Percentiles rank a stretch among this genome's conserved stretches.
These are phyloP conservation scores for Piper betle DNA, from an alignment of 164 flowering plant species.

Conservation along the genomic window DNA sequence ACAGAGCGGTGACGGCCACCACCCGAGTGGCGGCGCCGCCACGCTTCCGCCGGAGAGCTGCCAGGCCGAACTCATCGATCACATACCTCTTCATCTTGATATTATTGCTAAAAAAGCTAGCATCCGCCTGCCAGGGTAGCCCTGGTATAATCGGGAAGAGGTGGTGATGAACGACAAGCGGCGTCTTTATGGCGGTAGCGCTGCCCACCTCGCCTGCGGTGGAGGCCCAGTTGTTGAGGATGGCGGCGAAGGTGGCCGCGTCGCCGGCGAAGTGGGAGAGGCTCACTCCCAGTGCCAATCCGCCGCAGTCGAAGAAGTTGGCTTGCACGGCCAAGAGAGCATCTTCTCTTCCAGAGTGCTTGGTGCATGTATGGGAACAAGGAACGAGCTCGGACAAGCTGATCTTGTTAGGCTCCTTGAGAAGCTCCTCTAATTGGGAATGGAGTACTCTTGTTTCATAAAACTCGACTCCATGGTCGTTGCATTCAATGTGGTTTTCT, in stretches of 20 bases:
- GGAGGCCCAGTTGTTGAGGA: constrained; percentile 27
- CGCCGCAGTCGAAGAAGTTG: constrained; percentile 31
- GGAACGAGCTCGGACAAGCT: constrained; percentile 9
- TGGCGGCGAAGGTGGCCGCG: constrained; percentile 12
- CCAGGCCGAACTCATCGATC: too few relatives aligned
- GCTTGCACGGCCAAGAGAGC: constrained; percentile 18
- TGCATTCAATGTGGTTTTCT: background rate
- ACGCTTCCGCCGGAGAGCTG: too few relatives aligned
- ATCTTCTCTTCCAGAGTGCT: constrained; percentile 1
- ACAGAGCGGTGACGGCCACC: constrained; percentile 1
- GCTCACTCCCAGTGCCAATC: constrained; percentile 19
- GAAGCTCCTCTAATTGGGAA: background rate
- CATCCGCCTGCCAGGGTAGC: too few relatives aligned
- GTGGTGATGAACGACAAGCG: too few relatives aligned
- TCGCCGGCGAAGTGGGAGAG: constrained; percentile 28
- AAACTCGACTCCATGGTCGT: constrained; percentile 5
- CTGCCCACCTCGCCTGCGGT: constrained; percentile 3
- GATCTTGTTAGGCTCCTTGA: background rate
- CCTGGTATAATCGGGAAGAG: too few relatives aligned
- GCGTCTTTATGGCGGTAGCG: too few relatives aligned
- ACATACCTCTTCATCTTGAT: too few relatives aligned
- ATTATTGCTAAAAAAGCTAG: too few relatives aligned
- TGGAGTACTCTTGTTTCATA: constrained; percentile 1
- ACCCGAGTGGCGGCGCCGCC: background rate
- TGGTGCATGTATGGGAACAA: constrained; percentile 2